phyloP scores from a whole-genome alignment of 106 monocot species.

The Iris macrosiphon region DNA sequence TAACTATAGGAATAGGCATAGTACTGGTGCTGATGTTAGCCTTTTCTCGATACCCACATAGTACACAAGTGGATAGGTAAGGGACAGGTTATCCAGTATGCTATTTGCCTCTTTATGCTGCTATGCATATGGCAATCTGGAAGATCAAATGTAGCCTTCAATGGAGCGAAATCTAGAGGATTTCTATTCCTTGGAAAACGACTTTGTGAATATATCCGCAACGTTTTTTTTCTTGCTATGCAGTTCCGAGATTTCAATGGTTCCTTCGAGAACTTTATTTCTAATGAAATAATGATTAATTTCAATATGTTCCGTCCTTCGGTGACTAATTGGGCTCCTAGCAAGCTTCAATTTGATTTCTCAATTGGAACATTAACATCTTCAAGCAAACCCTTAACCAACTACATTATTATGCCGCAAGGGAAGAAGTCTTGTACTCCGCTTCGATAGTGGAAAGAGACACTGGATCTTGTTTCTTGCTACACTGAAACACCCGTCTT shows the following conservation, averaged over 20 bases:
- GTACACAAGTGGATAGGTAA: no score
- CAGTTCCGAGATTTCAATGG: no score
- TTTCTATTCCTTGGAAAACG: no score
- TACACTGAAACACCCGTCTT: constrained; percentile 5
- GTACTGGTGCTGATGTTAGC: no score
- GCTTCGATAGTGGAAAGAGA: constrained; percentile 1
- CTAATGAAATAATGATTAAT: neutral
- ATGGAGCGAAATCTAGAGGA: no score
- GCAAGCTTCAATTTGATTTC: neutral
- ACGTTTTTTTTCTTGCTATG: constrained; percentile 2
- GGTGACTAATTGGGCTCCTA: neutral
- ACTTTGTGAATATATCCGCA: no score
- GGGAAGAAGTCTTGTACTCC: neutral
- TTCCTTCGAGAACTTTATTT: neutral
- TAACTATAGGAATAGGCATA: no score
- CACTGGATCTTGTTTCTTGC: constrained; percentile 3
- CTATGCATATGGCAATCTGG: no score
- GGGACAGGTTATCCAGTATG: no score
- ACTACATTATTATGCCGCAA: constrained; percentile 6
- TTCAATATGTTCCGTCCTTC: constrained; percentile 3
- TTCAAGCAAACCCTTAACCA: neutral
- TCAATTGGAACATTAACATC: neutral
- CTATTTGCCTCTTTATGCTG: no score
- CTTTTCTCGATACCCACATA: no score
- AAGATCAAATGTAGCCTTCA: no score